Conservation (phyloP, 129 eudicot genomes). For the Chrysanthemum lavandulifolium region DNA sequence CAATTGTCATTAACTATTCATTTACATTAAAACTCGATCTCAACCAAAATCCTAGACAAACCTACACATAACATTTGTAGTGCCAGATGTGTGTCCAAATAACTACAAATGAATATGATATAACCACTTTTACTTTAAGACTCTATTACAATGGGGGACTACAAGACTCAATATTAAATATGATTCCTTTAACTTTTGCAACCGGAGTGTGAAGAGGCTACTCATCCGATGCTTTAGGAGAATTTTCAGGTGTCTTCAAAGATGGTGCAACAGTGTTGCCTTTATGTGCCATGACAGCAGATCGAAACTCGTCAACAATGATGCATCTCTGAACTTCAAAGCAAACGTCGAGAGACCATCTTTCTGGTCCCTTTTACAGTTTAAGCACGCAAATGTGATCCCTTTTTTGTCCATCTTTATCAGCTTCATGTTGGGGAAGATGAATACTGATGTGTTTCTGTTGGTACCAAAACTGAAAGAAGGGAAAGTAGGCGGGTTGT, state of each 20-base stretch:
- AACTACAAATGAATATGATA: too few relatives aligned
- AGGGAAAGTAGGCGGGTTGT: conserved; percentile 30
- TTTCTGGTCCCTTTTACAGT: conserved; percentile 60
- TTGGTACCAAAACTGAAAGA: conserved; percentile 54
- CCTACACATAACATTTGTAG: too few relatives aligned
- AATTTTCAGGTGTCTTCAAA: conserved; percentile 73
- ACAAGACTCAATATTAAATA: too few relatives aligned
- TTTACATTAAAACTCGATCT: too few relatives aligned
- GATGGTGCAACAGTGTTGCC: conserved; percentile 33
- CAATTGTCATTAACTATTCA: too few relatives aligned
- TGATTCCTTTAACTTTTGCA: too few relatives aligned
- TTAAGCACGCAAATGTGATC: conserved; percentile 78
- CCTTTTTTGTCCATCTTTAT: conserved; percentile 89
- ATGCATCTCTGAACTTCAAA: conserved; percentile 71
- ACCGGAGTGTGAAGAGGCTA: background rate
- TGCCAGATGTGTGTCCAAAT: too few relatives aligned
- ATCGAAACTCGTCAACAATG: conserved; percentile 62
- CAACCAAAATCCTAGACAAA: too few relatives aligned
- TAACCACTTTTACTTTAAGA: too few relatives aligned
- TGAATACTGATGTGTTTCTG: conserved; percentile 57
- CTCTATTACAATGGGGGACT: too few relatives aligned
- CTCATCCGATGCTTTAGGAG: conserved; percentile 65
- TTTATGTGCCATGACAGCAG: conserved; percentile 57
- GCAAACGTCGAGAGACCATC: conserved; percentile 78
- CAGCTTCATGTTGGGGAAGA: conserved; percentile 86